These are phyloP conservation scores for Vanrija pseudolonga DNA, from an alignment of 1,284 basidiomycete species.

Conservation along the genomic window DNA sequence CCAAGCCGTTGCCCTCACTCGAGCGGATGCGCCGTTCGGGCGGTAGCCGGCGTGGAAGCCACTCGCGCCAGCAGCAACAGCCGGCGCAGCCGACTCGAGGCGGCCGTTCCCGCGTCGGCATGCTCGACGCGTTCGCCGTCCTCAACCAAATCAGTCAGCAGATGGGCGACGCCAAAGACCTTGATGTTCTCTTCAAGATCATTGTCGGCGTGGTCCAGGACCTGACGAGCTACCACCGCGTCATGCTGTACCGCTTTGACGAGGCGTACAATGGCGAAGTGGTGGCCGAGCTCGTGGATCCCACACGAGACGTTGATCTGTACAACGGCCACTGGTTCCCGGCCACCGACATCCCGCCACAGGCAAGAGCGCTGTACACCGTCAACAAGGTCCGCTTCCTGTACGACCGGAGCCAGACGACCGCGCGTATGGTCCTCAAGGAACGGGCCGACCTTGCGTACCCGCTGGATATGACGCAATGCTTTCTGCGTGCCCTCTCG, in stretches of 20 bases:
- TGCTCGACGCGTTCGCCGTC: constrained; percentile 75
- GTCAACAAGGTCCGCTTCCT: constrained; percentile 75
- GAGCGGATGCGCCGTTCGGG: constrained; percentile 61
- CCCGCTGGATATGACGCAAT: constrained; percentile 85
- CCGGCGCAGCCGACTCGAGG: constrained; percentile 7
- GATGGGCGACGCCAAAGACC: constrained; percentile 64
- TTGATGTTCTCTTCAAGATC: constrained; percentile 71
- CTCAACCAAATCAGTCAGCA: constrained; percentile 83
- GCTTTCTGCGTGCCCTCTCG: constrained; percentile 81
- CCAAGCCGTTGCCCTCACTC: constrained; percentile 70
- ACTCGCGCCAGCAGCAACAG: too few species aligned
- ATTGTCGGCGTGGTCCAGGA: constrained; percentile 78
- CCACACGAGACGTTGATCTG: constrained; percentile 72
- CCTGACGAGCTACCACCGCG: constrained; percentile 75
- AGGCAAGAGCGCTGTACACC: constrained; percentile 57
- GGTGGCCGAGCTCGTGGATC: constrained; percentile 78
- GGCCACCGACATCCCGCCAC: constrained; percentile 57
- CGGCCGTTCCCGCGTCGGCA: constrained; percentile 53
- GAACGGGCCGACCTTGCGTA: constrained; percentile 63
- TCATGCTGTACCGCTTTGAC: constrained; percentile 75
- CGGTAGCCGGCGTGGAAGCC: constrained; percentile 14
- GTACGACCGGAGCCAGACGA: constrained; percentile 73
- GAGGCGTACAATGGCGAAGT: constrained; percentile 60
- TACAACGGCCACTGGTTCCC: constrained; percentile 62
- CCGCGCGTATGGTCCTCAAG: constrained; percentile 71